Percentiles rank a stretch among this genome's conserved stretches.
These are phyloP conservation scores for Claviceps pazoutovae DNA, from an alignment of 2,329 filamentous ascomycete genomes.

Conservation along the genomic window DNA sequence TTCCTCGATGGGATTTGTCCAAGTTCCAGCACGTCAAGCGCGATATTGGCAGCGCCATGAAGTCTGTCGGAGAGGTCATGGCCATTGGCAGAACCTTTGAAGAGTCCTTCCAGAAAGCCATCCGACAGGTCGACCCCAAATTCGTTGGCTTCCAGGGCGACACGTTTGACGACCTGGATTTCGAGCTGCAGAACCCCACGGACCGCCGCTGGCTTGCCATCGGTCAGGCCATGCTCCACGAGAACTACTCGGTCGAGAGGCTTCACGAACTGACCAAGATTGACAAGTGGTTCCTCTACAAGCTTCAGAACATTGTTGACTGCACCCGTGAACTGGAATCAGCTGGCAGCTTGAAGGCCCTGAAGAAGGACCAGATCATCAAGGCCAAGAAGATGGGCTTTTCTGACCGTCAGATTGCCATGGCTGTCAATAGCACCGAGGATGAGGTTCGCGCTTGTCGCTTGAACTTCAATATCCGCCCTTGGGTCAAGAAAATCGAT, in stretches of 20 bases:
- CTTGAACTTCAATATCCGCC: slow-evolving; percentile 75
- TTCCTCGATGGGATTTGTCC: slow-evolving; percentile 92
- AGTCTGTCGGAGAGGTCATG: slow-evolving; percentile 98
- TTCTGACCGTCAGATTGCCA: slow-evolving; percentile 88
- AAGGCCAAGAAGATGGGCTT: slow-evolving; percentile 97
- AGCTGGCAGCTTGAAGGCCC: slow-evolving; percentile 64
- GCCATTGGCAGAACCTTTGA: slow-evolving; percentile 97
- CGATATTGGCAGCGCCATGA: slow-evolving; percentile 96
- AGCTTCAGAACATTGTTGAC: slow-evolving; percentile 93
- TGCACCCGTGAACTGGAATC: slow-evolving; percentile 76
- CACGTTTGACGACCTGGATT: slow-evolving; percentile 85
- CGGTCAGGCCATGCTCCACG: slow-evolving; percentile 94
- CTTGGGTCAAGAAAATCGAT: slow-evolving; percentile 98
- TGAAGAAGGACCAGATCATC: slow-evolving; percentile 78
- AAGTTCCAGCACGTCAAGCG: slow-evolving; percentile 99
- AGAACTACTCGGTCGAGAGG: slow-evolving; percentile 84
- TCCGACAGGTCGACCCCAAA: slow-evolving; percentile 86
- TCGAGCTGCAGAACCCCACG: slow-evolving; percentile 79
- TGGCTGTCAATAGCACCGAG: slow-evolving; percentile 72
- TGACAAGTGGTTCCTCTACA: slow-evolving; percentile 98
- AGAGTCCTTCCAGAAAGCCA: slow-evolving; percentile 98
- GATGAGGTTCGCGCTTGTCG: slow-evolving; percentile 77
- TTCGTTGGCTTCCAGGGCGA: slow-evolving; percentile 92
- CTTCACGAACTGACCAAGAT: slow-evolving; percentile 95
- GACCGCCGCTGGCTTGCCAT: slow-evolving; percentile 96